Base-by-base conservation (phyloP, 345 rosid genomes). In the Toxicodendron radicans region DNA sequence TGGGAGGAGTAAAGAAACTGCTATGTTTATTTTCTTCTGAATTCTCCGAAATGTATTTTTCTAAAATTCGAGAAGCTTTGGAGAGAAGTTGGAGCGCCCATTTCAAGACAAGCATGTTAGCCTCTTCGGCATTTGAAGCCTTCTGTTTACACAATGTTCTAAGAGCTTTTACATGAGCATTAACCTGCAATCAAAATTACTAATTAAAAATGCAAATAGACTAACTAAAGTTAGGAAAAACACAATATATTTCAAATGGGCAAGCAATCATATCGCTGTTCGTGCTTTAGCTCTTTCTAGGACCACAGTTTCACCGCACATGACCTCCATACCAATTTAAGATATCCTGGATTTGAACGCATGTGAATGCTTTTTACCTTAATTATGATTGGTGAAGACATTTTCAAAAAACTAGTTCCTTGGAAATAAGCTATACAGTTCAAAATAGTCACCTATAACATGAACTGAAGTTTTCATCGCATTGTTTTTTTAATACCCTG, bases 161-260 rank as follows among this genome's bases (percentile, higher is more conserved):
- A 51, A 95, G 92, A 66, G 97, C 94, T 86, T 87, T 92, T 65
- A 91, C 92, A 80, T 95, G 99, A 66, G 99, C 97, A 79, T 87
- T 88, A 60, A 95, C 98, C 99, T 95, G 87, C 64, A 81, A 84
- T 64, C 68, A 76, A 74, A 73, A 14, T 65, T n/a, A 54, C 72
- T 64, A 75, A n/a, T 12, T 67, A 71, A 73, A 62, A n/a, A 66
- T n/a, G 54, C 7, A 63, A 49, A 45, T 21, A 20, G 14, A 61
- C 32, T 52, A 20, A 32, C 32, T 46, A 45, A 67, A 49, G 45
- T 13, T 2, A 53, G 71, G 59, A 30, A 32, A n/a, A 66, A 18
- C 52, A 24, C 58, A 65, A 27, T 49, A 49, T 9, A 30, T 49
- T 14, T 30, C 43, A 66, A 17, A 20, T 13, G 14, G 67, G 23